phyloP scores from a whole-genome alignment of 164 flowering plant species.

The Magnolia sinica region DNA sequence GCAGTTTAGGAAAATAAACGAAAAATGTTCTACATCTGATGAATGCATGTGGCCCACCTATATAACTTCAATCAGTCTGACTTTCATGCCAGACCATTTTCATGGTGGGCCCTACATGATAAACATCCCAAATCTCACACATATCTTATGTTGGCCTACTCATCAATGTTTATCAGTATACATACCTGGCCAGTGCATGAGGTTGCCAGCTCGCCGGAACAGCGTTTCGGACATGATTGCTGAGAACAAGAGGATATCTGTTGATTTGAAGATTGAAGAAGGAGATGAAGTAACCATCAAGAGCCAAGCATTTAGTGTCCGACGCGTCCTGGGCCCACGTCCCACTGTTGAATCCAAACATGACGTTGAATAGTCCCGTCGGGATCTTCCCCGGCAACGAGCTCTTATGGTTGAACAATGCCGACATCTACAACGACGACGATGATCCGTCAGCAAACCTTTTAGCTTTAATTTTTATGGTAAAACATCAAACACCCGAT shows the following conservation, averaged over 20 bases:
- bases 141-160: too few species aligned
- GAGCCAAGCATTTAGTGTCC: constrained; percentile 51
- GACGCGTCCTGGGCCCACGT: constrained; percentile 72
- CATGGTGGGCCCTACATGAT: too few species aligned
- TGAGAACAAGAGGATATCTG: constrained; percentile 53
- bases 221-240: constrained; percentile 52
- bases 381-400: constrained; percentile 70
- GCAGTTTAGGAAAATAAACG: too few species aligned
- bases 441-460: neutral
- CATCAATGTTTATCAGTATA: too few species aligned
- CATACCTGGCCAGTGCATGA: constrained; percentile 61
- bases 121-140: too few species aligned
- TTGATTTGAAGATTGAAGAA: constrained; percentile 57
- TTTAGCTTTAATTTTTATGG: too few species aligned
- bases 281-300: constrained; percentile 60
- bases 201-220: constrained; percentile 88
- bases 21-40: too few species aligned
- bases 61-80: too few species aligned
- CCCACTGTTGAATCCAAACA: constrained; percentile 66
- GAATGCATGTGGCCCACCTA: too few species aligned
- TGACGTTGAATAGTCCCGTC: constrained; percentile 62
- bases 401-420: constrained; percentile 51
- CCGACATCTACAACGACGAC: constrained; percentile 60
- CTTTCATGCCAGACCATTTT: too few species aligned
- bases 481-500: too few species aligned